Percentiles rank a stretch among this genome's conserved stretches.
Evolutionary conservation across 2,329 filamentous ascomycete genomes (phyloP).

Genomic region (Sporothrix brunneoviolacea): DNA sequence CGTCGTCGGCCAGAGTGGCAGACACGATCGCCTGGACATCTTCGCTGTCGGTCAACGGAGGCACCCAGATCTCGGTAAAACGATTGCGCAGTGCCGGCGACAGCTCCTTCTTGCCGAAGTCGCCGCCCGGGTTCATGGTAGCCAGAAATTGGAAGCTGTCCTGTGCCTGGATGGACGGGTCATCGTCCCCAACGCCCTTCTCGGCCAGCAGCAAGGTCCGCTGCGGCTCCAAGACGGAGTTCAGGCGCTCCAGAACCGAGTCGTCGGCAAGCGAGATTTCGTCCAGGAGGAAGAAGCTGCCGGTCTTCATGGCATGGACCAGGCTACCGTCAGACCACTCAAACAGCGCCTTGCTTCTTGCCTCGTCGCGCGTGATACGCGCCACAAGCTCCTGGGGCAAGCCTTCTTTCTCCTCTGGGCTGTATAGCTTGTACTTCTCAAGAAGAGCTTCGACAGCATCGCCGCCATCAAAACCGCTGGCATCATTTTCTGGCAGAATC

Average conservation of each 20-base stretch:
- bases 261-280: conserved; percentile 98
- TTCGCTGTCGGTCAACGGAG: conserved; percentile 72
- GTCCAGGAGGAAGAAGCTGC: conserved; percentile 87
- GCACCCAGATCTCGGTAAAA: conserved; percentile 98
- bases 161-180: conserved; percentile 69
- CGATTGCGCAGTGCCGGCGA: conserved; percentile 92
- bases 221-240: conserved; percentile 88
- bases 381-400: conserved; percentile 43
- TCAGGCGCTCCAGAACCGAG: conserved; percentile 90
- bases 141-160: conserved; percentile 91
- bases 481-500: not conserved
- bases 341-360: conserved; percentile 77
- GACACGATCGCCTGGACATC: conserved; percentile 84
- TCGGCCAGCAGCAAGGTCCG: conserved; percentile 85
- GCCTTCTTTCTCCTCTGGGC: conserved; percentile 33
- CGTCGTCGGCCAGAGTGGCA: conserved; percentile 57
- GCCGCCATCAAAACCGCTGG: conserved; percentile 17
- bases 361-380: conserved; percentile 41
- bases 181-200: conserved; percentile 59
- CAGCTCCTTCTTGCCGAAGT: conserved; percentile 96
- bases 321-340: conserved; percentile 95
- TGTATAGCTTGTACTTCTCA: conserved; percentile 49
- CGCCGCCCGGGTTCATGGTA: conserved; percentile 98
- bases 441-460: conserved; percentile 49
- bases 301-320: conserved; percentile 85